Conservation (phyloP, 2,329 filamentous ascomycete species). For the Clarireedia paspali region DNA sequence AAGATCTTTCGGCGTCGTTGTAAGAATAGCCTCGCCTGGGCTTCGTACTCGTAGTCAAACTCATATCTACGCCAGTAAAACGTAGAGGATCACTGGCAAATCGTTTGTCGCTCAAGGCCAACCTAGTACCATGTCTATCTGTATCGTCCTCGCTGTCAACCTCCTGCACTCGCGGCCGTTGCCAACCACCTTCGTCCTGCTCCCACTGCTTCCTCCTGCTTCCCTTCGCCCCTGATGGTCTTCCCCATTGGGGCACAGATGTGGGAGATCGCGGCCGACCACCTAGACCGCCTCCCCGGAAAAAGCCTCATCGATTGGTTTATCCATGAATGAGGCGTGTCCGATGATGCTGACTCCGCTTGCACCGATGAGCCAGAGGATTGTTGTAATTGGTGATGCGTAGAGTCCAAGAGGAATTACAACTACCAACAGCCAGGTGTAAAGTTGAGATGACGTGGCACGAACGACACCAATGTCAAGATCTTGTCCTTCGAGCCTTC, state of each 20-base stretch:
- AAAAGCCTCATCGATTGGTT: slow-evolving; percentile 99
- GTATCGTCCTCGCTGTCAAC: slow-evolving; percentile 47
- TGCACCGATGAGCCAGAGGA: slow-evolving; percentile 94
- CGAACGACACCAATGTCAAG: slow-evolving; percentile 76
- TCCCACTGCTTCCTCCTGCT: slow-evolving; percentile 50
- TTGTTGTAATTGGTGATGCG: slow-evolving; percentile 75
- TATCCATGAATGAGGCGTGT: slow-evolving; percentile 93
- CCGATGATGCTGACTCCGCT: slow-evolving; percentile 89
- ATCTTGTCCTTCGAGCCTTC: slow-evolving; percentile 81
- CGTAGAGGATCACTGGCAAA: slow-evolving; percentile 53
- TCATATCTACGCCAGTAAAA: slow-evolving; percentile 53
- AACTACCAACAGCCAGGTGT: slow-evolving; percentile 77
- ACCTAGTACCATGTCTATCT: slow-evolving; percentile 48
- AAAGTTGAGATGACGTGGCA: slow-evolving; percentile 86
- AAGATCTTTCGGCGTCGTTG: slow-evolving; percentile 39
- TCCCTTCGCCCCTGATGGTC: slow-evolving; percentile 88
- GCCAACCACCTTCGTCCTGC: slow-evolving; percentile 42
- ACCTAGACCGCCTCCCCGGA: slow-evolving; percentile 99
- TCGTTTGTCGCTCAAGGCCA: slow-evolving; percentile 40
- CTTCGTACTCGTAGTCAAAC: slow-evolving; percentile 24
- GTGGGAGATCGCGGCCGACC: slow-evolving; percentile 99
- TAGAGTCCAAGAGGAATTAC: slow-evolving; percentile 78
- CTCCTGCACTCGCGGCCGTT: slow-evolving; percentile 52
- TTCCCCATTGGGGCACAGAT: slow-evolving; percentile 94
- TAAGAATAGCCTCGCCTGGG: slow-evolving; percentile 24